Percentiles rank a stretch among this genome's conserved stretches.
Evolutionary conservation across 768 basidiomycete genomes (phyloP).

Genomic region (Agrocybe chaxingu): DNA sequence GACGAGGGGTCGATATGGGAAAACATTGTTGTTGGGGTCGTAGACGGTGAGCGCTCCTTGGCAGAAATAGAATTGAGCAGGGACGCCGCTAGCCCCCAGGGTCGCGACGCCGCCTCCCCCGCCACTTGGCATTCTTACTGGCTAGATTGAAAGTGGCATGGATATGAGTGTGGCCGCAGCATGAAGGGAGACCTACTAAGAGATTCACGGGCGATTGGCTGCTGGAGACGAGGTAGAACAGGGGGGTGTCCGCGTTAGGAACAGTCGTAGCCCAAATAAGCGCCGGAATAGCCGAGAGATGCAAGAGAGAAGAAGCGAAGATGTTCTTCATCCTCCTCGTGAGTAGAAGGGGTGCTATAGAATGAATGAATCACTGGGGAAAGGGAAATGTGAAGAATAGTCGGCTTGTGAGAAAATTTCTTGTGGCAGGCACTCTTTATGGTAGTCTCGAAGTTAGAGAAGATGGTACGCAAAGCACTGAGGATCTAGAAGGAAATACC

Average conservation of each 20-base stretch:
- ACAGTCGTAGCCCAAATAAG: conserved; percentile 11
- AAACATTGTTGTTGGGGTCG: conserved; percentile 15
- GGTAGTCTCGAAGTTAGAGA: too few species aligned
- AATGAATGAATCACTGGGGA: neutral
- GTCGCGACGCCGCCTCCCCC: conserved; percentile 20
- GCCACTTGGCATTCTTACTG: conserved; percentile 22
- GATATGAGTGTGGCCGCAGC: neutral
- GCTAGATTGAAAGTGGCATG: conserved; percentile 13
- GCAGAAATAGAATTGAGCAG: conserved; percentile 30
- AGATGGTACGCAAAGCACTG: too few species aligned
- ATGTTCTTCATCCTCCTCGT: neutral
- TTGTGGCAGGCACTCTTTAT: too few species aligned
- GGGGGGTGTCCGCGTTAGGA: conserved; percentile 29
- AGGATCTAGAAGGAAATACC: too few species aligned
- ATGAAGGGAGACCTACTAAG: conserved; percentile 12
- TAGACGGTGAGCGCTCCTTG: conserved; percentile 21
- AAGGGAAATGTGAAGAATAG: neutral
- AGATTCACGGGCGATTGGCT: conserved; percentile 20
- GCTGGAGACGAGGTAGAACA: conserved; percentile 31
- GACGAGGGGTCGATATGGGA: conserved; percentile 17
- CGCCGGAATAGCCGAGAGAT: conserved; percentile 7
- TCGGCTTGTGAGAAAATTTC: too few species aligned
- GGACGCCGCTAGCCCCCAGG: conserved; percentile 22
- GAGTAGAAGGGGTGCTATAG: too few species aligned
- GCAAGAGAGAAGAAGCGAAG: conserved; percentile 1